Evolutionary conservation across 768 basidiomycete genomes (phyloP).

Genomic region (Leccinum aurantiacum): DNA sequence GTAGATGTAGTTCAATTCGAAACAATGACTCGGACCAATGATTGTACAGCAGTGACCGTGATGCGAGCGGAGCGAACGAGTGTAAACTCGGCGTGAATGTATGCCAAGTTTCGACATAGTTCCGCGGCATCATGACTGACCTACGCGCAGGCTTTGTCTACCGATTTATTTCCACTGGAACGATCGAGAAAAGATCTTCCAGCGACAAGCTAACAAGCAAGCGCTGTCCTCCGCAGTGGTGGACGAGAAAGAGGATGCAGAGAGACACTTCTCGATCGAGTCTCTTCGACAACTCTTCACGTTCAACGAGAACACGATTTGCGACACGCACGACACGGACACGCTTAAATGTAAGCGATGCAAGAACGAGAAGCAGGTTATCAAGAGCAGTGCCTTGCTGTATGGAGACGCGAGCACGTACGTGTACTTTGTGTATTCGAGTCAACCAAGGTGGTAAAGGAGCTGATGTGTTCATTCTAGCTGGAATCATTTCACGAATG

Average conservation of each 20-base stretch:
- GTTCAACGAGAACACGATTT: constrained; percentile 82
- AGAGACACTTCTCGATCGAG: constrained; percentile 92
- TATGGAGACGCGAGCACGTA: constrained; percentile 99
- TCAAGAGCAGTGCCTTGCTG: constrained; percentile 81
- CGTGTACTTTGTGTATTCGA: constrained; percentile 34
- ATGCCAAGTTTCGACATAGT: constrained; percentile 26
- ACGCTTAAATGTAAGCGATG: constrained; percentile 97
- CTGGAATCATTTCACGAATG: constrained; percentile 97
- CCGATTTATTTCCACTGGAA: constrained; percentile 95
- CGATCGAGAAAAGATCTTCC: constrained; percentile 99
- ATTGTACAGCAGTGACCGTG: no score
- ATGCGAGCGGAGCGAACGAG: no score
- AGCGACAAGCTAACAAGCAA: constrained; percentile 94
- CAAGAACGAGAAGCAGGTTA: constrained; percentile 77
- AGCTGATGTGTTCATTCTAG: constrained; percentile 39
- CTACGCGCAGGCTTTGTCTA: constrained; percentile 82
- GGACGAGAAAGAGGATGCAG: constrained; percentile 93
- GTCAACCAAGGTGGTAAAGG: not conserved
- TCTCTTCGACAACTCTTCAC: constrained; percentile 86
- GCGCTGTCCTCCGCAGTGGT: constrained; percentile 97
- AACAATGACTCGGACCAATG: no score
- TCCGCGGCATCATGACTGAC: not conserved
- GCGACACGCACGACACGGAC: constrained; percentile 96
- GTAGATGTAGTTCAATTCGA: no score
- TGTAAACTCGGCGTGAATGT: constrained; percentile 60